A percentile compares a stretch with the other conserved stretches of the same genome.
Evolutionary conservation across 345 rosid genomes (phyloP).

Genomic region (Pistacia atlantica): DNA sequence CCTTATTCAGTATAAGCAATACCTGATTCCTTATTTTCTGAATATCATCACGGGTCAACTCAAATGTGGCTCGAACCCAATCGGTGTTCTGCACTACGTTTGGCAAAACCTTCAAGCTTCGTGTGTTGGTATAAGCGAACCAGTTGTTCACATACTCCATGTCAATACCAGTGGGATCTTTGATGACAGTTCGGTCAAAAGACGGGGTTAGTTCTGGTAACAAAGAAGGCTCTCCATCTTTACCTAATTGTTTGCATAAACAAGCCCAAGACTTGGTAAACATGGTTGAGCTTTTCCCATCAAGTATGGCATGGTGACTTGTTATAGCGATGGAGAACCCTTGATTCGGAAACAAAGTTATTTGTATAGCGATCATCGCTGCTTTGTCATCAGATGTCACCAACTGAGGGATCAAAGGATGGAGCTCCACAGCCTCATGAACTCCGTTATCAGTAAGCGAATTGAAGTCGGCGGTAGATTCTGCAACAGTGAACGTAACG

Average conservation of each 20-base stretch:
- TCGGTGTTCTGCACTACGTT: neutral
- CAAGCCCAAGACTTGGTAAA: slow-evolving; percentile 29
- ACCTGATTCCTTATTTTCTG: slow-evolving; percentile 33
- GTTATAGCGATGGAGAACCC: slow-evolving; percentile 39
- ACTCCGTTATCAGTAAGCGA: slow-evolving; percentile 23
- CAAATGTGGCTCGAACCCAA: slow-evolving; percentile 31
- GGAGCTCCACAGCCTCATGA: slow-evolving; percentile 30
- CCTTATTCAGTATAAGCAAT: too few species aligned
- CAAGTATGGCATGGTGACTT: slow-evolving; percentile 32
- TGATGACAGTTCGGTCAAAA: slow-evolving; percentile 29
- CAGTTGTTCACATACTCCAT: neutral
- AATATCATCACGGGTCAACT: slow-evolving; percentile 26
- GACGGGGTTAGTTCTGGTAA: slow-evolving; percentile 16
- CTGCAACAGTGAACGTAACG: slow-evolving; percentile 44
- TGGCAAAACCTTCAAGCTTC: slow-evolving; percentile 15
- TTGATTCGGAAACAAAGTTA: slow-evolving; percentile 35
- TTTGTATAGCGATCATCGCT: slow-evolving; percentile 26
- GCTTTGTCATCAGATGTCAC: slow-evolving; percentile 18
- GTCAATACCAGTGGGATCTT: slow-evolving; percentile 27
- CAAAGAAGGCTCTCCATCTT: neutral
- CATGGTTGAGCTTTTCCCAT: slow-evolving; percentile 6
- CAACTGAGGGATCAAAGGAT: slow-evolving; percentile 36
- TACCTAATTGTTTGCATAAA: neutral
- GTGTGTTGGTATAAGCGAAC: slow-evolving; percentile 7
- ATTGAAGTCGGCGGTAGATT: slow-evolving; percentile 31